Percentiles rank a stretch among this genome's conserved stretches.
Evolutionary conservation across 225 moss, liverwort and hornwort genomes (phyloP).

Genomic region (Takakia lepidozioides): DNA sequence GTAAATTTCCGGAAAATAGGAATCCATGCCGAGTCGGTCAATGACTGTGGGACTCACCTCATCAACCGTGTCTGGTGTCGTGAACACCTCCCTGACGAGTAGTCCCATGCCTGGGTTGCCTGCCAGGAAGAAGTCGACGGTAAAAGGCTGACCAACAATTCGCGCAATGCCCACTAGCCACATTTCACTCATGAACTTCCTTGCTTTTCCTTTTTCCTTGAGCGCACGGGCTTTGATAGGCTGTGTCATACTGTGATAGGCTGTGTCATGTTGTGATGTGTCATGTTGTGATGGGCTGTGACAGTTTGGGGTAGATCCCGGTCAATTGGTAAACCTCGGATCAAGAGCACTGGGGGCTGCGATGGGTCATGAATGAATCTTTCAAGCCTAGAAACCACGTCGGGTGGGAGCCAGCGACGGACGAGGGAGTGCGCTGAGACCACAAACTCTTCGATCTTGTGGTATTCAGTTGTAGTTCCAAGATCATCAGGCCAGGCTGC

Average conservation of each 20-base stretch:
- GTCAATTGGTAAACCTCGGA: constrained; percentile 22
- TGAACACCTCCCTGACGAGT: constrained; percentile 6
- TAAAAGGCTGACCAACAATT: constrained; percentile 16
- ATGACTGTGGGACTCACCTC: constrained; percentile 1
- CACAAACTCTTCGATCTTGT: constrained; percentile 15
- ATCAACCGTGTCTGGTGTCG: background rate
- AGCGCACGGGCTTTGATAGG: background rate
- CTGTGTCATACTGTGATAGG: background rate
- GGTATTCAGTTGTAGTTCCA: constrained; percentile 4
- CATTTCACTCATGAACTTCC: constrained; percentile 10
- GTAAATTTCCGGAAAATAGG: no score
- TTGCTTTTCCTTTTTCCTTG: constrained; percentile 6
- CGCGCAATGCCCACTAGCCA: constrained; percentile 17
- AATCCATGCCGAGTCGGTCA: no score
- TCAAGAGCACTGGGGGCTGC: constrained; percentile 12
- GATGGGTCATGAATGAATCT: constrained; percentile 10
- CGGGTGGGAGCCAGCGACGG: constrained; percentile 13
- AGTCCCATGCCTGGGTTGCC: constrained; percentile 3
- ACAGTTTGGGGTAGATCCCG: constrained; percentile 13
- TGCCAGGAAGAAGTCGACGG: background rate
- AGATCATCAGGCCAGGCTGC: constrained; percentile 16
- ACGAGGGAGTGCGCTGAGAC: constrained; percentile 9
- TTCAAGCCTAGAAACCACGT: constrained; percentile 9
- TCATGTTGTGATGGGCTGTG: background rate
- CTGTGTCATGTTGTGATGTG: no score